phyloP scores from a whole-genome alignment of 1,284 basidiomycete species.

The Microbotryum saponariae region DNA sequence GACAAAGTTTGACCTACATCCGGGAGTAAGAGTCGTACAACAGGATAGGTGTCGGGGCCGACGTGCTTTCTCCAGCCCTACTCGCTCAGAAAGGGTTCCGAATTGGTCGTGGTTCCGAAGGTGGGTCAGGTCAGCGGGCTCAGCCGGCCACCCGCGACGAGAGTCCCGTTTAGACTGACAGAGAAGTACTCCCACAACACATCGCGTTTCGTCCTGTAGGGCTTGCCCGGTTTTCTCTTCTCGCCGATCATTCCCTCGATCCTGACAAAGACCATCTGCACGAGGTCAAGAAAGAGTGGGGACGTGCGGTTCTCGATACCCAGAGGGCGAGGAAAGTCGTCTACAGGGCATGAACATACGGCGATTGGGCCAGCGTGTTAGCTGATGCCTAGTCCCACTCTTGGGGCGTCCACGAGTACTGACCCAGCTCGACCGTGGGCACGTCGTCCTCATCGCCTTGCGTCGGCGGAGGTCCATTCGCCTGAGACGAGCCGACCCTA shows the following conservation, averaged over 20 bases:
- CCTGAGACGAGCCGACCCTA: too few relatives aligned
- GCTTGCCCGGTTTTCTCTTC: constrained; percentile 33
- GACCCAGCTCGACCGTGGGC: too few relatives aligned
- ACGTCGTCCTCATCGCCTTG: too few relatives aligned
- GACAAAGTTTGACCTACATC: constrained; percentile 39
- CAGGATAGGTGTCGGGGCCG: constrained; percentile 47
- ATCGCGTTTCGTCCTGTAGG: constrained; percentile 35
- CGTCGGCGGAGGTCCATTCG: too few relatives aligned
- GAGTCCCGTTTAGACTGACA: constrained; percentile 14
- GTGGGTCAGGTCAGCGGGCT: constrained; percentile 14
- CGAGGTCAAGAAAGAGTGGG: constrained; percentile 14
- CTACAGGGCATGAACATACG: not conserved
- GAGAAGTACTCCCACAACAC: constrained; percentile 38
- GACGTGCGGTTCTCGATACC: constrained; percentile 8
- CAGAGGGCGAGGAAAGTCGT: constrained; percentile 17
- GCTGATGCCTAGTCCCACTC: too few relatives aligned
- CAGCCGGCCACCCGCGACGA: not conserved
- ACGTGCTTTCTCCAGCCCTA: constrained; percentile 44
- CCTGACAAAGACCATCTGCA: constrained; percentile 8
- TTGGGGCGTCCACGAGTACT: too few relatives aligned
- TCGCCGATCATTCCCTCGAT: constrained; percentile 13
- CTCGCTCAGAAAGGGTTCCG: too few relatives aligned
- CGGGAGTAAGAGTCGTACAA: constrained; percentile 46
- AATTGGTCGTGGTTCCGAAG: too few relatives aligned
- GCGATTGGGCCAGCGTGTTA: too few relatives aligned